Evolutionary conservation across 1,284 basidiomycete species (phyloP), one percentile per base, ranked within the genome.

Genomic region (Paramarasmius palmivorus): DNA sequence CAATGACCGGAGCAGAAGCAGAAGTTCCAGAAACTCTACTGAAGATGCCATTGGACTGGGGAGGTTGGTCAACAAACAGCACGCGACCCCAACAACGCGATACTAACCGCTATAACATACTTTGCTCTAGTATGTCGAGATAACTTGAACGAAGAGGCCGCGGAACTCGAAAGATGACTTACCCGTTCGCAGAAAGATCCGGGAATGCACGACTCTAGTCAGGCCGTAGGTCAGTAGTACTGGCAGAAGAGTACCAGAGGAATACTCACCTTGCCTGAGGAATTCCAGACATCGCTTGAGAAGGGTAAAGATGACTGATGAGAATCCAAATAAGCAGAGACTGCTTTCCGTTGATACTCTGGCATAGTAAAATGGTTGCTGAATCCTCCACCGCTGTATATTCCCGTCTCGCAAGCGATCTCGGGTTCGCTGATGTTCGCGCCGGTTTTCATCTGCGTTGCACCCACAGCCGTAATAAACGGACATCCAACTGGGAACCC

Each of bases 401-500:
- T 67, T 17, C 71, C 70, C 50, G 71, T 65, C 54, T 71, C 62
- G 53, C 74, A 76, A 73, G 86, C 56, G 54, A 57, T 50, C 73
- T 80, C 78, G 4, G 71, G 72, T 32, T 72, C 68, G 0, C 65
- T 65, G 6, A 78, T 71, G 3, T 63, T 74, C 10, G 69, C 61
- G 34, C 70, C 71, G 1, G 71, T 68, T 38, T 71, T 70, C 45
- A 80, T 68, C 64, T 82, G 77, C 7, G 81, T 83, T 10, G 81
- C 82, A 37, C 83, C 83, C 37, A 85, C 75, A 3, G 76, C 72
- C 0, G 81, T 83, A 34, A 83, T 66, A 56, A 74, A 86, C 3
- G 83, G 84, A 59, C 83, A 86, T 0, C 72, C 75, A 3, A 73
- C 71, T 0, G 83, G 83, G 72, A 85, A 86, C 9, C 65, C 67